phyloP scores from a whole-genome alignment of 2,329 filamentous ascomycete genomes.

The Arthrobotrys iridis region DNA sequence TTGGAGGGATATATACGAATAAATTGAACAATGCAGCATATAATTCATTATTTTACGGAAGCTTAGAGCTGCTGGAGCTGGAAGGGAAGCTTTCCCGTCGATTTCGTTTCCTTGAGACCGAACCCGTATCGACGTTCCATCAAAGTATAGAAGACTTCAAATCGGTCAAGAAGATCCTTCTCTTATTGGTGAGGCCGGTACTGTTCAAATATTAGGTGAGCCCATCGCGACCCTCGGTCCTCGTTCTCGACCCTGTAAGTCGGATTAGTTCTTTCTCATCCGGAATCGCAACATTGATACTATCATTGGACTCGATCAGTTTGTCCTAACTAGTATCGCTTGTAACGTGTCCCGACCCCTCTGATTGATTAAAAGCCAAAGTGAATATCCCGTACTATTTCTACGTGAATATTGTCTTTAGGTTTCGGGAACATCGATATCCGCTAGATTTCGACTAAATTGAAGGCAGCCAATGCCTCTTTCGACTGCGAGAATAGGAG shows the following conservation, averaged over 20 bases:
- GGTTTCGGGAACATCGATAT: slow-evolving; percentile 9
- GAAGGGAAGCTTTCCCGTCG: no score
- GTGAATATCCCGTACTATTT: no score
- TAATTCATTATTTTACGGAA: no score
- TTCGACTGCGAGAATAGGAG: slow-evolving; percentile 19
- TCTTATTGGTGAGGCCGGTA: slow-evolving; percentile 15
- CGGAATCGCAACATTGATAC: slow-evolving; percentile 22
- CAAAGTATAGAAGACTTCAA: slow-evolving; percentile 6
- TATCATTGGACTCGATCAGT: slow-evolving; percentile 1
- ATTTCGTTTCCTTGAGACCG: slow-evolving; percentile 17
- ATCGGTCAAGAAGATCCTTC: slow-evolving; percentile 21
- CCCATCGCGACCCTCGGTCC: slow-evolving; percentile 1
- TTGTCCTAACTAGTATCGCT: no score
- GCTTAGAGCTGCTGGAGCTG: no score
- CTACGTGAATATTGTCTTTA: no score
- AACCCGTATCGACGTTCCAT: slow-evolving; percentile 14
- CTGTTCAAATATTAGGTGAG: slow-evolving; percentile 9
- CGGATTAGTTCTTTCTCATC: slow-evolving; percentile 5
- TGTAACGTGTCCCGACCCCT: background rate
- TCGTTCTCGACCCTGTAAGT: slow-evolving; percentile 1
- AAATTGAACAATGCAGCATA: background rate
- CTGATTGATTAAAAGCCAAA: slow-evolving; percentile 25
- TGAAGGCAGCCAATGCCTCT: background rate
- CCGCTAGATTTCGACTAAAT: slow-evolving; percentile 2
- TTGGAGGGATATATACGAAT: background rate